These are phyloP conservation scores for Acacia acuminata DNA, from an alignment of 306 rosid genomes.

Conservation along the genomic window DNA sequence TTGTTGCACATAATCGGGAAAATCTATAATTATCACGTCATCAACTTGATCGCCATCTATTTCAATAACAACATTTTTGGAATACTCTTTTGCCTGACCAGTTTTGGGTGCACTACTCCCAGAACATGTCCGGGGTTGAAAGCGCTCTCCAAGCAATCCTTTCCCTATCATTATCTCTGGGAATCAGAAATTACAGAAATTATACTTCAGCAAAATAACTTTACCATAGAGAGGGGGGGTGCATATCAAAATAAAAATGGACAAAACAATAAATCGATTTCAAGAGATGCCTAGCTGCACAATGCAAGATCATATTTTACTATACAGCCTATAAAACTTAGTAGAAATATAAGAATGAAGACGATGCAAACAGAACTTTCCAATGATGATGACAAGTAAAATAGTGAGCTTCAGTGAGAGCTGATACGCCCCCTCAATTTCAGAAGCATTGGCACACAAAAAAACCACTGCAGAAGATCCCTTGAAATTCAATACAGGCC, in stretches of 20 bases:
- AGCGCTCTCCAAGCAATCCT: conserved; percentile 41
- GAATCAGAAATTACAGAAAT: conserved; percentile 16
- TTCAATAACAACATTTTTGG: conserved; percentile 60
- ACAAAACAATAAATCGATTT: neutral
- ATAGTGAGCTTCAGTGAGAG: neutral
- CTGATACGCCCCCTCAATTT: neutral
- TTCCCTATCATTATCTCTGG: conserved; percentile 60
- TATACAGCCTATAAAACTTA: neutral
- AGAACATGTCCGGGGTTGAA: conserved; percentile 51
- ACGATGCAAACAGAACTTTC: neutral
- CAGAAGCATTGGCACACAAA: neutral
- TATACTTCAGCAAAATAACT: conserved; percentile 17
- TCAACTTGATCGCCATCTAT: conserved; percentile 60
- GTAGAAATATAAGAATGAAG: neutral
- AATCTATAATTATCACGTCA: conserved; percentile 61
- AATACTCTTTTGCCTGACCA: conserved; percentile 40
- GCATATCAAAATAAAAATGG: neutral
- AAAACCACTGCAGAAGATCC: neutral
- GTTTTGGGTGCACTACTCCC: conserved; percentile 43
- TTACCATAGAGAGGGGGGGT: neutral
- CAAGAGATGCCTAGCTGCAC: neutral
- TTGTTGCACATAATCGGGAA: conserved; percentile 33
- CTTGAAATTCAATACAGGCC: neutral
- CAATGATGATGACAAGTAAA: neutral
- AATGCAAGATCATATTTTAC: neutral